Evolutionary conservation across 352 stramenopile species (phyloP).

Genomic region (Phytophthora cryptogea): DNA sequence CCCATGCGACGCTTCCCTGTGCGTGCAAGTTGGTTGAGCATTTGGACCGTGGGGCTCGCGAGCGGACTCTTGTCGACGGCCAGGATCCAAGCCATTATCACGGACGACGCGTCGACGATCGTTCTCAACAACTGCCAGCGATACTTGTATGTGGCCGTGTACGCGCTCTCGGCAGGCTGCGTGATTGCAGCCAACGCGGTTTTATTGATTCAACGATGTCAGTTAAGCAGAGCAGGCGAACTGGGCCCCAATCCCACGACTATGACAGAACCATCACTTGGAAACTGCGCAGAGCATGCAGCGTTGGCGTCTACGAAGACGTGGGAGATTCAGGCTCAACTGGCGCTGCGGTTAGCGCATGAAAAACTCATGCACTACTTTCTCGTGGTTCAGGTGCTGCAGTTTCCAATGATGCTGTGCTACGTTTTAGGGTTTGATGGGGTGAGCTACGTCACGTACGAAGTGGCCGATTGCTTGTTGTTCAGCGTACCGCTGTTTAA

Average conservation of each 20-base stretch:
- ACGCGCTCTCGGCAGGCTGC: constrained; percentile 37
- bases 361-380: constrained; percentile 60
- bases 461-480: constrained; percentile 47
- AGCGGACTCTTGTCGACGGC: constrained; percentile 49
- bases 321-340: constrained; percentile 32
- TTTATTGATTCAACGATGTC: constrained; percentile 32
- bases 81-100: constrained; percentile 31
- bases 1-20: constrained; percentile 47
- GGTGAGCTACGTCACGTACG: constrained; percentile 36
- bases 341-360: constrained; percentile 35
- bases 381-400: constrained; percentile 44
- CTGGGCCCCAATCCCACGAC: constrained; percentile 16
- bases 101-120: constrained; percentile 17
- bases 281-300: constrained; percentile 16
- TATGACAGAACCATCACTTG: constrained; percentile 23
- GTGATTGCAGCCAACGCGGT: constrained; percentile 39
- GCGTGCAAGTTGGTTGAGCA: constrained; percentile 44
- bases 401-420: constrained; percentile 55
- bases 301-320: constrained; percentile 34
- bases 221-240: constrained; percentile 12
- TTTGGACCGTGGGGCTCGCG: constrained; percentile 48
- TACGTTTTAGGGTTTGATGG: constrained; percentile 30
- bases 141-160: constrained; percentile 40
- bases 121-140: constrained; percentile 19
- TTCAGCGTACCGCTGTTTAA: constrained; percentile 59